Base-by-base conservation (phyloP, 306 rosid species). In the Glycine soja region DNA sequence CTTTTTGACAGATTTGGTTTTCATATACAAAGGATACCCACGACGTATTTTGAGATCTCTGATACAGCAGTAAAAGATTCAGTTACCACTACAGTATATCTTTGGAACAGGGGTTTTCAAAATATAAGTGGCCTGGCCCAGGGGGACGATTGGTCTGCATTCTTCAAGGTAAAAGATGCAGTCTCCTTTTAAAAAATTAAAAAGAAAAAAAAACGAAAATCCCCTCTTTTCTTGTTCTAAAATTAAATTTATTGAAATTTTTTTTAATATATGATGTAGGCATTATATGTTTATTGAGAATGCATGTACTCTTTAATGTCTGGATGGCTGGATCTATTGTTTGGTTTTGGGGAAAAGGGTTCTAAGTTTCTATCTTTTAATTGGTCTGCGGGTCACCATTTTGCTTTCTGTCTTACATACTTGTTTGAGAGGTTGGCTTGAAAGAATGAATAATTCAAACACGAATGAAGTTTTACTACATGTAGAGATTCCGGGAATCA, bases 101-200 rank as follows among this genome's bases (percentile, higher is more conserved):
- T 82, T 46, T 94, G 97, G 98, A 94, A 92, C 89, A 80, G 74
- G 71, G 89, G 82, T 53, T 74, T 91, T 76, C 81, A 64, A 34
- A 81, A 82, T 42, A 79, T 89, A 56, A 84, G 61, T 45, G 71
- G 84, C 66, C 68, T 92, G 84, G 94, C 90, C 54, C 89, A 82
- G 36, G 97, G 98, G 54, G 88, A 85, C 10, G 90, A 89, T 76
- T 94, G 97, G 97, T 76, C 83, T 51, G 67, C 66, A 67, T 91
- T 94, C 88, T 85, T 92, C 19, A 90, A 91, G 98, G 98, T 92
- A 92, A 80, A 75, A 73, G 3, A 42, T 77, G 19, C 18, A 70
- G 40, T 10, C 50, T 72, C 65, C 58, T 8, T 42, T 12, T 18
- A 46, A 19, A 15, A 14, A 48, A 59, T 11, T 19, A 5, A 11